A percentile compares a stretch with the other conserved stretches of the same genome.
phyloP scores from a whole-genome alignment of 2,329 filamentous ascomycete genomes.

The Monilinia laxa region DNA sequence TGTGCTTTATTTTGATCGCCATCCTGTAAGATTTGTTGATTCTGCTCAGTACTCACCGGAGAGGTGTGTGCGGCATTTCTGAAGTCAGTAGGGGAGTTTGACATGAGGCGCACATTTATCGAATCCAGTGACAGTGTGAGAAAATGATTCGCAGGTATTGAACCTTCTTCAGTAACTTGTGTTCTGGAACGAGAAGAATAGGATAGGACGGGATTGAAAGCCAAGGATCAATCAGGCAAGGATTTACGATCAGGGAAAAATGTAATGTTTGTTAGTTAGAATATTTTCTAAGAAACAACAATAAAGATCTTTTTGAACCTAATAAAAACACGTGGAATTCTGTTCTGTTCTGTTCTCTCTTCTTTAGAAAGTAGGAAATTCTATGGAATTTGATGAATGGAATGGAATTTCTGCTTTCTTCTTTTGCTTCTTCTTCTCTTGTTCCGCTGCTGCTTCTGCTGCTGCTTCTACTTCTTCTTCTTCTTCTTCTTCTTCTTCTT shows the following conservation, averaged over 20 bases:
- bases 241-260: slow-evolving; percentile 23
- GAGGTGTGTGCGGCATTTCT: slow-evolving; percentile 40
- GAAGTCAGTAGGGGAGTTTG: slow-evolving; percentile 39
- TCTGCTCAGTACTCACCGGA: slow-evolving; percentile 36
- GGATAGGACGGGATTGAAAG: slow-evolving; percentile 12
- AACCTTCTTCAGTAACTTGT: slow-evolving; percentile 29
- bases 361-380: slow-evolving; percentile 18
- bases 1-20: slow-evolving; percentile 31
- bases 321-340: slow-evolving; percentile 22
- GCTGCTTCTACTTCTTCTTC: not conserved
- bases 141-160: slow-evolving; percentile 37
- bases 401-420: slow-evolving; percentile 13
- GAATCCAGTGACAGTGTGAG: slow-evolving; percentile 37
- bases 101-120: slow-evolving; percentile 43
- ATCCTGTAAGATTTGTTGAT: slow-evolving; percentile 31
- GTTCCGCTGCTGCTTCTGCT: not conserved
- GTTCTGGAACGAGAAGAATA: not conserved
- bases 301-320: slow-evolving; percentile 13
- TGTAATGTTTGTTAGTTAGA: slow-evolving; percentile 21
- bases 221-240: slow-evolving; percentile 23
- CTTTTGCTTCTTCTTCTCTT: not conserved
- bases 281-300: slow-evolving; percentile 18
- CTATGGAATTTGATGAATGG: slow-evolving; percentile 16
- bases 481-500: not conserved
- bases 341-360: not conserved